Evolutionary conservation across 768 basidiomycete genomes (phyloP), one percentile per base, ranked within the genome.

Genomic region (Cystofilobasidium bisporidii): DNA sequence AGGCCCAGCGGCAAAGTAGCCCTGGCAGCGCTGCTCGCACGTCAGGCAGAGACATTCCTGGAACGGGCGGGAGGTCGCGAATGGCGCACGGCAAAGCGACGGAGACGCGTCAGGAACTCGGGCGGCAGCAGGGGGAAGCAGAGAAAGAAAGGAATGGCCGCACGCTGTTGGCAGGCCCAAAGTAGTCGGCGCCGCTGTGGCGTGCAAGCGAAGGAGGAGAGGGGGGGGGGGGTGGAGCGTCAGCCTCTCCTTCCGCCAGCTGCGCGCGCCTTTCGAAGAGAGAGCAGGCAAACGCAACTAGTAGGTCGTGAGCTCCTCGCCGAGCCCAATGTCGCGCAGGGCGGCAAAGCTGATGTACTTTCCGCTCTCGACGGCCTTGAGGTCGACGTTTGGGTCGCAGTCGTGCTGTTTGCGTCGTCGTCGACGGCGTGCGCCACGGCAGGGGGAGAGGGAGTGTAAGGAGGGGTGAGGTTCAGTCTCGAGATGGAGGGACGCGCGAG

Each of bases 31-130:
- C 15, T 28, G 20, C 41, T 61, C 60, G 60, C 60, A 61, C 14
- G 60, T 43, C 4, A n/a, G 60, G 41, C 60, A 61, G 60, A 61
- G 60, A 22, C 60, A 61, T 45, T 61, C 60, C 41, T 61, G 53
- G n/a, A n/a, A n/a, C n/a, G n/a, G n/a, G n/a, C n/a, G n/a, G n/a
- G n/a, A n/a, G n/a, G n/a, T n/a, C n/a, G n/a, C n/a, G n/a, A n/a
- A n/a, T n/a, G n/a, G n/a, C n/a, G n/a, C n/a, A n/a, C n/a, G n/a
- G n/a, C n/a, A n/a, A n/a, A n/a, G n/a, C n/a, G n/a, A n/a, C n/a
- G n/a, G n/a, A n/a, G n/a, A n/a, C n/a, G n/a, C n/a, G n/a, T n/a
- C n/a, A n/a, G n/a, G n/a, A n/a, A n/a, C n/a, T n/a, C n/a, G n/a
- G n/a, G n/a, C n/a, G n/a, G n/a, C n/a, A n/a, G n/a, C n/a, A n/a